Evolutionary conservation across 225 moss, liverwort and hornwort species (phyloP), one percentile per base, ranked within the genome.

Genomic region (Climacium dendroides): DNA sequence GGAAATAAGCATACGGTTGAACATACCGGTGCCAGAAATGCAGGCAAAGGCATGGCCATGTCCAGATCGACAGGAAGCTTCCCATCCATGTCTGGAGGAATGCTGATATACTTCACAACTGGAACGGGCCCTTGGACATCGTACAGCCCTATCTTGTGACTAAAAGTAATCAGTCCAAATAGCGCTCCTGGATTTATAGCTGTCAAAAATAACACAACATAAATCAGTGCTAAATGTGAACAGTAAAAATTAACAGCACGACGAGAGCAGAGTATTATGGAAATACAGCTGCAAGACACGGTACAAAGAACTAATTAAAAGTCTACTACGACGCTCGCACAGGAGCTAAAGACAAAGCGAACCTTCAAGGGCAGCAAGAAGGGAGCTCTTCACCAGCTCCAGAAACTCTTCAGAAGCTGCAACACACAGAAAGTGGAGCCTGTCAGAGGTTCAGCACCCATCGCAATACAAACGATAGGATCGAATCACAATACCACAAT

Each of bases 331-430:
- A 62, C 61, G 65, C 86, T 86, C 28, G 24, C 70, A 58, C 39
- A 81, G 62, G 43, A 81, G 77, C 73, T 77, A 69, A 81, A 78
- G 48, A 30, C 61, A 77, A 71, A 83, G 16, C 84, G 60, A 92
- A 99, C 97, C 99, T 99, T 99, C 99, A 62, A 99, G 93, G 37
- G 99, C 99, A 83, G 99, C 99, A 88, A 99, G 97, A 57, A 99
- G 97, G 55, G 99, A 95, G 90, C 97, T 99, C 91, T 97, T 99
- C 87, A 99, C 95, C 54, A 99, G 94, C 93, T 99, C 99, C 90
- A 99, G 80, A 92, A 99, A 99, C 85, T 99, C 99, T 88, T 97
- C 99, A 74, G 99, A 99, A 79, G 99, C 99, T 99, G 94, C 88
- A 89, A 58, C 77, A 79, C 53, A 76, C 30, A 89, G 70, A 82